Base-by-base conservation (phyloP, 2,329 filamentous ascomycete species). In the Rhynchosporium secalis region DNA sequence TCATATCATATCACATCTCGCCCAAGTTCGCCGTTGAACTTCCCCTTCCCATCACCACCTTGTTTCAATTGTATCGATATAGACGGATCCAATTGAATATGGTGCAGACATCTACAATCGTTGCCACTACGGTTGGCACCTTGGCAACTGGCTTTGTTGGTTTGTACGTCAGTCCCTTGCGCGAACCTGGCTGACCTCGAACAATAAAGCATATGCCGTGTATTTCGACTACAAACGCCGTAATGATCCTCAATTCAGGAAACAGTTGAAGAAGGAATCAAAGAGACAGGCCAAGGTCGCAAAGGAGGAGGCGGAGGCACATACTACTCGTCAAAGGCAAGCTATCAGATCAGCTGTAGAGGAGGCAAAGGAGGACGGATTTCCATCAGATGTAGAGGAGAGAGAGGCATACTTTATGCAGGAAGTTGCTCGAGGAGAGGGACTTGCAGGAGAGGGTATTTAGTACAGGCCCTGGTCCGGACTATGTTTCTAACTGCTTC, bases 331-430 rank as follows among this genome's bases (percentile, higher is more conserved):
- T 76, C 88, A 91, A 80, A 86, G 88, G 74, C 83, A 90, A 76
- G 80, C 83, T 71, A 90, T 99, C 79, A 89, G 88, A 78, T 77
- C 78, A 62, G 86, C 85, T 58, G 89, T 98, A 55, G 86, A 92
- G 71, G 84, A 89, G 71, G 92, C 93, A 71, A 91, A 92, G 79
- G 89, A 90, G 62, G 92, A 96, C 77, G 95, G 94, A 62, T 97
- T 96, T 83, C 95, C 95, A 55, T 82, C 84, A 48, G 91, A 92
- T 72, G 86, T 94, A 41, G 94, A 98, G 76, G 92, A 96, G 81
- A 92, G 91, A 76, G 95, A 99, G 82, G 85, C 87, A 65, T 99
- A 91, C 82, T 99, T 99, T 80, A 96, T 98, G 86, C 88, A 92
- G 76, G 92, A 96, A 79, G 92, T 99, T 68, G 91, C 92, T 71